Evolutionary conservation across 169 alveolate species (phyloP).

Genomic region (Plasmodium adleri): DNA sequence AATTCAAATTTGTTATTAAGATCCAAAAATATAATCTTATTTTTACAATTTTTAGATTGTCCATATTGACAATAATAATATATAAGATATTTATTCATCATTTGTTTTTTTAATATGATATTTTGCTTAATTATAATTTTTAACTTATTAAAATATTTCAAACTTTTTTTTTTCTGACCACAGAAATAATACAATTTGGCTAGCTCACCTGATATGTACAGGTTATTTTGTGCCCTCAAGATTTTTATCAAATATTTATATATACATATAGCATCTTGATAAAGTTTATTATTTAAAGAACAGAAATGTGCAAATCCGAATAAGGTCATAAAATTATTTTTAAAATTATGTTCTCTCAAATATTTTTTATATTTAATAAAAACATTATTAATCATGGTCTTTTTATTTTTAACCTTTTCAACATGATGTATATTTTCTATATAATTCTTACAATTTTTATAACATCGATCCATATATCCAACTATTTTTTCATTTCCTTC

Average conservation of each 20-base stretch:
- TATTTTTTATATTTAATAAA: constrained; percentile 21
- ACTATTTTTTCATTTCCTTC: background rate
- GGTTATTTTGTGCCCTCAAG: constrained; percentile 5
- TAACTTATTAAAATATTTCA: constrained; percentile 34
- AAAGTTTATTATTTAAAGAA: constrained; percentile 17
- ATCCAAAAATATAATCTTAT: too few species aligned
- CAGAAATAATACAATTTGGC: constrained; percentile 47
- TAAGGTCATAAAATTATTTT: constrained; percentile 41
- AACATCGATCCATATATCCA: background rate
- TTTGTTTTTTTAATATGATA: constrained; percentile 10
- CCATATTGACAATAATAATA: constrained; percentile 1
- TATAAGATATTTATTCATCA: constrained; percentile 10
- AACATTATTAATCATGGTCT: background rate
- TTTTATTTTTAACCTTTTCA: background rate
- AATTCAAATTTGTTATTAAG: background rate
- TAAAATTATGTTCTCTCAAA: constrained; percentile 23
- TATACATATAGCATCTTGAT: constrained; percentile 28
- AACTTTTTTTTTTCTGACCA: constrained; percentile 28
- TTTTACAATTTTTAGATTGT: too few species aligned
- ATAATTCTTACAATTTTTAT: background rate
- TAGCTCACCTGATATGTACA: constrained; percentile 52
- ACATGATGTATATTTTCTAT: background rate
- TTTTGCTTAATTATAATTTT: constrained; percentile 13
- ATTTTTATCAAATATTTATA: constrained; percentile 21
- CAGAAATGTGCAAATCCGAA: constrained; percentile 71